Conservation (phyloP, 805 yeast species). For the Wickerhamiella sorbophila region DNA sequence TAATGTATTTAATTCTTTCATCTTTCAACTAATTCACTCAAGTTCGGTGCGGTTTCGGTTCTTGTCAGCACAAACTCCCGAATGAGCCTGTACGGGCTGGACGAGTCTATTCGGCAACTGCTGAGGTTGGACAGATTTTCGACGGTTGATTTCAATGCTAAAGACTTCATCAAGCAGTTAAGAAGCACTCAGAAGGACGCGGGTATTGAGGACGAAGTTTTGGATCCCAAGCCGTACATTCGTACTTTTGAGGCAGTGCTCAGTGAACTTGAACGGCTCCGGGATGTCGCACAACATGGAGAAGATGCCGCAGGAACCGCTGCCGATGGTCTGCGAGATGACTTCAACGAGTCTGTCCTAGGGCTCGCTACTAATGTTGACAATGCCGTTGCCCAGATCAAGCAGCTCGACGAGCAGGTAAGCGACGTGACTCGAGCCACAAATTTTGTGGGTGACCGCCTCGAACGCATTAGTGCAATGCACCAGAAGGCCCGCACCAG, state of each 20-base stretch:
- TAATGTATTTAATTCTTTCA: too few relatives aligned
- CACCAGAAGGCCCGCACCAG: slow-evolving; percentile 62
- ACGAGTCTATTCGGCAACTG: slow-evolving; percentile 22
- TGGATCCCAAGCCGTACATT: slow-evolving; percentile 90
- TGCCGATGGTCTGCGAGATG: slow-evolving; percentile 46
- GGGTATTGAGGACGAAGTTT: slow-evolving; percentile 18
- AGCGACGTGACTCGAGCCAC: slow-evolving; percentile 22
- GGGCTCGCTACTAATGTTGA: slow-evolving; percentile 37
- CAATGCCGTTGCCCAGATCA: slow-evolving; percentile 23
- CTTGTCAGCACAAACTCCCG: too few relatives aligned
- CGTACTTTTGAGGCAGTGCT: slow-evolving; percentile 82
- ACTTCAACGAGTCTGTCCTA: slow-evolving; percentile 54
- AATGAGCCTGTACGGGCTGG: slow-evolving; percentile 23
- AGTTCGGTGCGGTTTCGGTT: too few relatives aligned
- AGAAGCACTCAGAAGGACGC: slow-evolving; percentile 46
- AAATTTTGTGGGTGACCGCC: slow-evolving; percentile 19
- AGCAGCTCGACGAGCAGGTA: slow-evolving; percentile 23
- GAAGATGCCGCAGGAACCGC: slow-evolving; percentile 40
- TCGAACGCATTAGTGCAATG: slow-evolving; percentile 37
- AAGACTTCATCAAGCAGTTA: slow-evolving; percentile 68
- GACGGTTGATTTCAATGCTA: slow-evolving; percentile 38
- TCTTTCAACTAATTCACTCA: not conserved
- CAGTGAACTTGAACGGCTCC: slow-evolving; percentile 49
- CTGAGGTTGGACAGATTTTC: slow-evolving; percentile 22
- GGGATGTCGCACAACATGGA: slow-evolving; percentile 38